Evolutionary conservation across 1,139 yeast species (phyloP).

Genomic region (Suhomyces bokatorum): DNA sequence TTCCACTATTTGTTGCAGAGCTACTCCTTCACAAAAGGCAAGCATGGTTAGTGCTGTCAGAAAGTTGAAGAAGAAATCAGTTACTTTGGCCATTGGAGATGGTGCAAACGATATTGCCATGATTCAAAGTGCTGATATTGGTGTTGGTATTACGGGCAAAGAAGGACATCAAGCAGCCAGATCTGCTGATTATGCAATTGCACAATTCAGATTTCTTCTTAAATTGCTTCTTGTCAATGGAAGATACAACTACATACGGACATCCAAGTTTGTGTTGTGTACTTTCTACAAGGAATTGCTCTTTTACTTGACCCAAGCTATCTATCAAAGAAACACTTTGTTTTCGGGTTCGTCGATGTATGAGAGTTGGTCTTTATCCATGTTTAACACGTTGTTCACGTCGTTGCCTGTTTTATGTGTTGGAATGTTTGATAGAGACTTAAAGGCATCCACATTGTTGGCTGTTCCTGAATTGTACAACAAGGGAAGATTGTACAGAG

Average conservation of each 20-base stretch:
- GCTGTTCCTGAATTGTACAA: slow-evolving; percentile 91
- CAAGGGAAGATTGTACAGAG: slow-evolving; percentile 73
- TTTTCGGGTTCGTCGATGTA: slow-evolving; percentile 92
- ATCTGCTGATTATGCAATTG: slow-evolving; percentile 92
- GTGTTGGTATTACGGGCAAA: slow-evolving; percentile 94
- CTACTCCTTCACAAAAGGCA: slow-evolving; percentile 96
- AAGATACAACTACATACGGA: slow-evolving; percentile 88
- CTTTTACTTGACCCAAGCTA: slow-evolving; percentile 84
- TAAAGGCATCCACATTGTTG: slow-evolving; percentile 80
- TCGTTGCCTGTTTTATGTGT: slow-evolving; percentile 87
- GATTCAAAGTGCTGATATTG: slow-evolving; percentile 98
- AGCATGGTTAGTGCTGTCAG: slow-evolving; percentile 81
- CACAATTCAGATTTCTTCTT: slow-evolving; percentile 82
- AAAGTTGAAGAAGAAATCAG: slow-evolving; percentile 59
- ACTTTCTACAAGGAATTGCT: slow-evolving; percentile 93
- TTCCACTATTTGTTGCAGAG: slow-evolving; percentile 93
- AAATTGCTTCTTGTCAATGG: slow-evolving; percentile 92
- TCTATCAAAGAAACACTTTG: slow-evolving; percentile 82
- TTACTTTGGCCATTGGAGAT: slow-evolving; percentile 96
- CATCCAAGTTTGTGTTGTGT: slow-evolving; percentile 86
- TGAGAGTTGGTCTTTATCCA: slow-evolving; percentile 94
- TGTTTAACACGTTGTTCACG: slow-evolving; percentile 95
- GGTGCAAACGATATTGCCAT: slow-evolving; percentile 99
- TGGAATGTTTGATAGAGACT: slow-evolving; percentile 94
- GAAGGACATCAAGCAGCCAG: slow-evolving; percentile 98